Evolutionary conservation across 345 rosid species (phyloP).

Genomic region (Melaleuca quinquenervia): DNA sequence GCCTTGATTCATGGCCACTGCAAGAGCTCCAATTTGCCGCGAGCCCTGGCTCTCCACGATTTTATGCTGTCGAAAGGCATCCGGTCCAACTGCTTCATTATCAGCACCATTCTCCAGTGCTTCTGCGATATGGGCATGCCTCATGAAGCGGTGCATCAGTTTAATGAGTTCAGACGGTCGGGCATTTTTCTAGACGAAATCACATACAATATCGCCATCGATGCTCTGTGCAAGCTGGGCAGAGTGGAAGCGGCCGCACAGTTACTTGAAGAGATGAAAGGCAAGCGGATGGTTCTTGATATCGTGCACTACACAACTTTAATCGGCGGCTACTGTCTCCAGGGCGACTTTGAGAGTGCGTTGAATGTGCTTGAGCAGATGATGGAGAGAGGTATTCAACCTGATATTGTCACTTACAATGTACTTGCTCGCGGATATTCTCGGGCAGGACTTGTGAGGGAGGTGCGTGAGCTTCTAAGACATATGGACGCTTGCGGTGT

Average conservation of each 20-base stretch:
- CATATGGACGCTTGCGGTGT: conserved; percentile 29
- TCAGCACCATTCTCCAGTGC: conserved; percentile 48
- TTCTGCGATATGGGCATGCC: conserved; percentile 27
- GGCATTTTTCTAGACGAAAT: conserved; percentile 45
- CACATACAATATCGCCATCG: conserved; percentile 37
- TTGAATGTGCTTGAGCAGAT: conserved; percentile 41
- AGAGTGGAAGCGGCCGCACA: conserved; percentile 41
- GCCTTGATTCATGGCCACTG: conserved; percentile 38
- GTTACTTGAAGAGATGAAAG: conserved; percentile 51
- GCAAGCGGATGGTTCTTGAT: conserved; percentile 35
- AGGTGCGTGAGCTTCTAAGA: conserved; percentile 17
- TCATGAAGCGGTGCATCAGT: conserved; percentile 20
- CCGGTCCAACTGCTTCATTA: conserved; percentile 44
- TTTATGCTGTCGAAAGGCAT: conserved; percentile 41
- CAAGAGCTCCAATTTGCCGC: conserved; percentile 22
- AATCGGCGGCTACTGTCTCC: conserved; percentile 47
- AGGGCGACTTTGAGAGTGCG: conserved; percentile 32
- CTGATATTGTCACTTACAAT: conserved; percentile 42
- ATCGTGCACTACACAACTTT: conserved; percentile 61
- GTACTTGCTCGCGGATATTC: conserved; percentile 47
- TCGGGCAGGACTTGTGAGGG: conserved; percentile 30
- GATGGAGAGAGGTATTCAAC: conserved; percentile 29
- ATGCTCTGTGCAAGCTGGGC: conserved; percentile 54
- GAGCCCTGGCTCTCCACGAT: conserved; percentile 32
- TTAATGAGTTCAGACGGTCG: conserved; percentile 20